Evolutionary conservation across 2,329 filamentous ascomycete species (phyloP).

Genomic region (Sclerotinia minor): DNA sequence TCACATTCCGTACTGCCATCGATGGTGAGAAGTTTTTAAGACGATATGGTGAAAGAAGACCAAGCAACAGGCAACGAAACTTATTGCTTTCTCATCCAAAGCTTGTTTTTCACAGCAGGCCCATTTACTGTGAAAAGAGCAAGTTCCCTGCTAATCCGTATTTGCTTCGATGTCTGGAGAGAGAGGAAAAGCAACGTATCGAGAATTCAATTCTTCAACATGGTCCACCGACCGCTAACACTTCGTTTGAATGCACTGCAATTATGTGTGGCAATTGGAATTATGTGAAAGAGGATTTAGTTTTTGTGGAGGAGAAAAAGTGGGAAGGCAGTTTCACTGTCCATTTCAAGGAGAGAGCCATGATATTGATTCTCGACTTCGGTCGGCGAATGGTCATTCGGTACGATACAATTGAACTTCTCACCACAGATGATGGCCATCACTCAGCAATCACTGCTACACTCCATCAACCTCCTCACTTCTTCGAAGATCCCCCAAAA

Average conservation of each 20-base stretch:
- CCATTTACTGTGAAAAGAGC: constrained; percentile 36
- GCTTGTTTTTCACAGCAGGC: constrained; percentile 29
- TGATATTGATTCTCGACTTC: constrained; percentile 45
- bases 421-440: constrained; percentile 47
- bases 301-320: constrained; percentile 46
- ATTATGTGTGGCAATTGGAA: constrained; percentile 49
- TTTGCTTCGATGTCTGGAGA: constrained; percentile 31
- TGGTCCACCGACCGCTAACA: constrained; percentile 31
- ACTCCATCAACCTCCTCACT: constrained; percentile 52
- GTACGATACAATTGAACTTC: constrained; percentile 30
- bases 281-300: constrained; percentile 43
- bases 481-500: constrained; percentile 43
- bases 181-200: constrained; percentile 30
- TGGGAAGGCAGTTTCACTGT: constrained; percentile 46
- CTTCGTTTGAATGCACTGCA: constrained; percentile 40
- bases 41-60: constrained; percentile 35
- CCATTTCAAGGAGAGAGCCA: constrained; percentile 42
- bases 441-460: constrained; percentile 50
- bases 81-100: background rate
- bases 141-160: constrained; percentile 32
- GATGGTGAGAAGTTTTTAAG: constrained; percentile 49
- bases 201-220: constrained; percentile 1
- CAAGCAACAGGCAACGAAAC: background rate
- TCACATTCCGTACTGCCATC: constrained; percentile 48
- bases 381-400: constrained; percentile 51